A percentile compares a stretch with the other conserved stretches of the same genome.
Evolutionary conservation across 768 basidiomycete genomes (phyloP).

Genomic region (Boletus rubroflammeus): DNA sequence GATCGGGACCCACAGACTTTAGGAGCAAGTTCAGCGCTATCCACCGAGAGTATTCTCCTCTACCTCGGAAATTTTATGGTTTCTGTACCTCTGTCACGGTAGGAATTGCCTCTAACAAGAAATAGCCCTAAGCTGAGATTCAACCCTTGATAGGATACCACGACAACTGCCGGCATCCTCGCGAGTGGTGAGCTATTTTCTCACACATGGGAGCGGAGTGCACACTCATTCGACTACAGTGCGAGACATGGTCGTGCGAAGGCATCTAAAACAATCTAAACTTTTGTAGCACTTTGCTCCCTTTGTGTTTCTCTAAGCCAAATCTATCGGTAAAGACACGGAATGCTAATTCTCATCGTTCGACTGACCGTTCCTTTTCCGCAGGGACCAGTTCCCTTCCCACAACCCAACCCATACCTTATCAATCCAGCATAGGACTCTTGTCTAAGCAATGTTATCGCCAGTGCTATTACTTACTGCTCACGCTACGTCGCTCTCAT

Average conservation of each 20-base stretch:
- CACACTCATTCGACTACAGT: conserved; percentile 39
- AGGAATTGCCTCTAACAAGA: conserved; percentile 8
- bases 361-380: neutral
- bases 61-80: conserved; percentile 71
- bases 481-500: conserved; percentile 5
- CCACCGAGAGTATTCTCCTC: conserved; percentile 71
- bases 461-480: conserved; percentile 7
- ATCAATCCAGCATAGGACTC: conserved; percentile 6
- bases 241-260: conserved; percentile 77
- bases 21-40: conserved; percentile 71
- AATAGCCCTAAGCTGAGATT: neutral
- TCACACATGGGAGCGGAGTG: neutral
- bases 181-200: conserved; percentile 54
- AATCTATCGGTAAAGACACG: conserved; percentile 8
- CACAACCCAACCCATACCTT: neutral
- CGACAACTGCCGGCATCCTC: conserved; percentile 72
- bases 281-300: conserved; percentile 42
- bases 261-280: conserved; percentile 71
- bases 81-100: conserved; percentile 78
- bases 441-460: conserved; percentile 13
- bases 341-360: neutral
- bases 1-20: conserved; percentile 45
- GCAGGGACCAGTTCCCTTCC: conserved; percentile 3
- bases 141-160: conserved; percentile 48
- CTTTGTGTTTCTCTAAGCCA: neutral